Base-by-base conservation (phyloP, 495 filamentous ascomycete species). In the Neurospora sp. region DNA sequence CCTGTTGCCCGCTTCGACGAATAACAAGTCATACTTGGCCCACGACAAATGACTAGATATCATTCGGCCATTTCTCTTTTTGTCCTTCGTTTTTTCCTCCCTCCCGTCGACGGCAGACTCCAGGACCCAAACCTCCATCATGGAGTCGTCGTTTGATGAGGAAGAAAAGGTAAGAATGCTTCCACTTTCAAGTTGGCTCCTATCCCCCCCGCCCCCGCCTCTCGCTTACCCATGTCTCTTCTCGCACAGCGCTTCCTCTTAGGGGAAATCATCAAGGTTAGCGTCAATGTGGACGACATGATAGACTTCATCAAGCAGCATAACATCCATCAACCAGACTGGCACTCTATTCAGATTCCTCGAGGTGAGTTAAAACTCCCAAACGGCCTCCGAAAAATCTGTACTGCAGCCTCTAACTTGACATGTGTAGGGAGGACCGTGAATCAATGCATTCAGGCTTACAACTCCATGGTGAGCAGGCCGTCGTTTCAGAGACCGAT, bases 181-280 rank as follows among this genome's bases (percentile, higher is more conserved):
- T 18, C 76, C 27, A 31, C 73, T n/a, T 68, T 9, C 22, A 71
- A 68, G 73, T 68, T 71, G 40, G 41, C 53, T 71, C 74, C 35
- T 69, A 31, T 27, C 44, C 74, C 27, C 73, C 68, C 53, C 39
- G 59, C 71, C 61, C 72, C 48, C 41, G 48, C 70, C 22, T 68
- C 53, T 71, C 35, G 46, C 68, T 76, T 72, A 74, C 68, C 71
- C 20, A 16, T 76, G 8, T 48, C 61, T 70, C 40, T 40, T 37
- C 53, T 66, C 53, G 53, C 70, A 61, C 79, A 88, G 86, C 85
- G 86, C 78, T 86, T 86, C 78, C 77, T 87, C 74, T 79, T 88
- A 69, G 84, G 83, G 78, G 86, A 88, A 81, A 86, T 84, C 74
- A 83, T 88, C 78, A 88, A 87, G 75, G 80, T 79, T 75, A 86